Conservation (phyloP, 768 basidiomycete species). For the Tephrocybe rancida region DNA sequence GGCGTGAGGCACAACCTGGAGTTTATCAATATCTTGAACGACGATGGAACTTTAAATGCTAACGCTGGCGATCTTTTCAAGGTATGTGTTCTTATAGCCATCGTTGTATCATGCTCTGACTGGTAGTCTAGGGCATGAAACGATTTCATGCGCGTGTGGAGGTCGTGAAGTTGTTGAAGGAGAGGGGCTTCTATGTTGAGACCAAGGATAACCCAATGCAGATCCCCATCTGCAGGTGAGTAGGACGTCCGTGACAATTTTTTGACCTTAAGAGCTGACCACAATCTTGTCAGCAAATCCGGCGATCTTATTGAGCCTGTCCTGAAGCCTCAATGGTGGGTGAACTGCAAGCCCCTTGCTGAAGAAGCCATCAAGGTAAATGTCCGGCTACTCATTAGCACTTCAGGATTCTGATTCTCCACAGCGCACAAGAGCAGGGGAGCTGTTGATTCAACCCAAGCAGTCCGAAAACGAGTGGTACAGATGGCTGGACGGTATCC, state of each 20-base stretch:
- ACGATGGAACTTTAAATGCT: constrained; percentile 93
- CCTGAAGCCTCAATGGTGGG: constrained; percentile 99
- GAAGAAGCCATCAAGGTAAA: constrained; percentile 84
- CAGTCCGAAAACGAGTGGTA: constrained; percentile 94
- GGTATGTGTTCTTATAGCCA: constrained; percentile 33
- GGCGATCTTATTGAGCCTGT: constrained; percentile 96
- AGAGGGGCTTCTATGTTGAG: constrained; percentile 83
- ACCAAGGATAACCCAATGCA: constrained; percentile 97
- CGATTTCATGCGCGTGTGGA: constrained; percentile 90
- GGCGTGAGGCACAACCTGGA: constrained; percentile 85
- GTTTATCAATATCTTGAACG: constrained; percentile 94
- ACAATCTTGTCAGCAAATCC: constrained; percentile 67
- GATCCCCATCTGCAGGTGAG: constrained; percentile 88
- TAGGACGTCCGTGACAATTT: neutral
- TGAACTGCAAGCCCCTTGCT: constrained; percentile 88
- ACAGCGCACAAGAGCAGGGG: constrained; percentile 88
- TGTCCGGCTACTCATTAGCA: neutral
- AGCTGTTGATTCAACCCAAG: constrained; percentile 81
- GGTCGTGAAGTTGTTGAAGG: constrained; percentile 83
- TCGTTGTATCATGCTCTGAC: neutral
- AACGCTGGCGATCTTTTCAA: constrained; percentile 84
- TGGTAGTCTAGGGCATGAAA: constrained; percentile 79
- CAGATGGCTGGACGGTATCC: constrained; percentile 91
- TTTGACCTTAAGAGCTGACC: neutral
- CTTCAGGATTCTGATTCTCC: neutral